A percentile compares a stretch with the other conserved stretches of the same genome.
Evolutionary conservation across 305 asterid species (phyloP).

Genomic region (Fraxinus sp.): DNA sequence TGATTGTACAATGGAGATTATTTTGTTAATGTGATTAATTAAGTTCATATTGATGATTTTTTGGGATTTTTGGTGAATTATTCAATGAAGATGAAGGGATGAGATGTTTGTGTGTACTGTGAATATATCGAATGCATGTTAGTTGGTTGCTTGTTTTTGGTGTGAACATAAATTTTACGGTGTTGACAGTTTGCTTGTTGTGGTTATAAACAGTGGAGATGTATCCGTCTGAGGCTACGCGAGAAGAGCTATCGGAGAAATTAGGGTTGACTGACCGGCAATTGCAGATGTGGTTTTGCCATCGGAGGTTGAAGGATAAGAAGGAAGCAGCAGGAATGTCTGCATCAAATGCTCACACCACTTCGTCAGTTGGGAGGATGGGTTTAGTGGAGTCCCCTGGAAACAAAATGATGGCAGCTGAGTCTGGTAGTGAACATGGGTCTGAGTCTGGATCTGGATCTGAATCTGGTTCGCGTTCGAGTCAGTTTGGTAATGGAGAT

Average conservation of each 20-base stretch:
- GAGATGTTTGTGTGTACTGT: conserved; percentile 11
- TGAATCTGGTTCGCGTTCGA: conserved; percentile 64
- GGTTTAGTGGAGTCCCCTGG: conserved; percentile 50
- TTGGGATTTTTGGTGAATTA: conserved; percentile 22
- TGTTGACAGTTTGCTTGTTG: conserved; percentile 20
- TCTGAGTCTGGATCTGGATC: conserved; percentile 56
- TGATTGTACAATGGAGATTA: background rate
- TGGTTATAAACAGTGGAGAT: conserved; percentile 64
- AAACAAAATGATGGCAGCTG: conserved; percentile 51
- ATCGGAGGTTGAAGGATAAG: conserved; percentile 91
- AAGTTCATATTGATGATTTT: conserved; percentile 2
- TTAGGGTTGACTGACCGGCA: conserved; percentile 85
- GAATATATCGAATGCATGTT: background rate
- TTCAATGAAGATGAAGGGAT: conserved; percentile 17
- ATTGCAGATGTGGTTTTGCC: conserved; percentile 99
- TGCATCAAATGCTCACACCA: conserved; percentile 50
- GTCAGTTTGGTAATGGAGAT: conserved; percentile 67
- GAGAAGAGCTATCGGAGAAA: conserved; percentile 69
- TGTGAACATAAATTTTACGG: conserved; percentile 3
- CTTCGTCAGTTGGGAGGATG: conserved; percentile 47
- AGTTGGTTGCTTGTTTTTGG: background rate
- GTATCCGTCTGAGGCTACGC: conserved; percentile 85
- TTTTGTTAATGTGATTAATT: conserved; percentile 2
- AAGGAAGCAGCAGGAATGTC: conserved; percentile 68
- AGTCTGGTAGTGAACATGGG: conserved; percentile 53